phyloP scores from a whole-genome alignment of 2,329 filamentous ascomycete species.

The Fusarium musae region DNA sequence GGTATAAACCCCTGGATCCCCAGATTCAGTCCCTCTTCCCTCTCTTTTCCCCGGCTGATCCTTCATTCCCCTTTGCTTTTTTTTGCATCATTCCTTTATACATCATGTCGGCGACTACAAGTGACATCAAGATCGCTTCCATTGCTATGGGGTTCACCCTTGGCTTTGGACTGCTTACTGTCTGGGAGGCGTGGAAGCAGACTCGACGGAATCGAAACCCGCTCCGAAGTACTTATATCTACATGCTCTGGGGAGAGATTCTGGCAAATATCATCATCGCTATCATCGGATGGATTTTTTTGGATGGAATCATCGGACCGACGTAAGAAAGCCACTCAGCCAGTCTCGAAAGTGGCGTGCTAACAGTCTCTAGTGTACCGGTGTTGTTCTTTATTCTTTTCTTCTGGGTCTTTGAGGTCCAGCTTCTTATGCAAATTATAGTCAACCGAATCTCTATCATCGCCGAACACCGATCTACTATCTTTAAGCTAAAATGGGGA shows the following conservation, averaged over 20 bases:
- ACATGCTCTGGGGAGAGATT: conserved; percentile 60
- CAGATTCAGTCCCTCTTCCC: not conserved
- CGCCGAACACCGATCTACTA: conserved; percentile 52
- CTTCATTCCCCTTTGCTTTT: not conserved
- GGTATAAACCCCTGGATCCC: conserved; percentile 8
- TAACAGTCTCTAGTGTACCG: conserved; percentile 40
- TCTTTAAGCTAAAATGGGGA: conserved; percentile 58
- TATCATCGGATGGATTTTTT: conserved; percentile 54
- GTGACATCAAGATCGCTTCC: conserved; percentile 46
- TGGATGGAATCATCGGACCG: conserved; percentile 49
- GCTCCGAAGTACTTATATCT: conserved; percentile 52
- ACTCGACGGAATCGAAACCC: conserved; percentile 52
- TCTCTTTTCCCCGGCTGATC: not conserved
- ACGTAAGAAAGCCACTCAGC: conserved; percentile 32
- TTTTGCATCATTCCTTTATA: not conserved
- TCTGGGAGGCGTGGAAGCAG: conserved; percentile 55
- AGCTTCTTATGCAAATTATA: conserved; percentile 65
- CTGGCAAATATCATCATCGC: conserved; percentile 52
- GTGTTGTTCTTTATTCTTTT: conserved; percentile 52
- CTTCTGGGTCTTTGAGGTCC: conserved; percentile 59
- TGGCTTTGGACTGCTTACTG: conserved; percentile 55
- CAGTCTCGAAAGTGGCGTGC: not conserved
- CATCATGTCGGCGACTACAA: conserved; percentile 15
- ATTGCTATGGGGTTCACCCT: conserved; percentile 50
- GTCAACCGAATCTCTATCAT: conserved; percentile 65